A percentile compares a stretch with the other conserved stretches of the same genome.
Conservation (phyloP, 495 filamentous ascomycete genomes). For the Trichoderma gamsii region DNA sequence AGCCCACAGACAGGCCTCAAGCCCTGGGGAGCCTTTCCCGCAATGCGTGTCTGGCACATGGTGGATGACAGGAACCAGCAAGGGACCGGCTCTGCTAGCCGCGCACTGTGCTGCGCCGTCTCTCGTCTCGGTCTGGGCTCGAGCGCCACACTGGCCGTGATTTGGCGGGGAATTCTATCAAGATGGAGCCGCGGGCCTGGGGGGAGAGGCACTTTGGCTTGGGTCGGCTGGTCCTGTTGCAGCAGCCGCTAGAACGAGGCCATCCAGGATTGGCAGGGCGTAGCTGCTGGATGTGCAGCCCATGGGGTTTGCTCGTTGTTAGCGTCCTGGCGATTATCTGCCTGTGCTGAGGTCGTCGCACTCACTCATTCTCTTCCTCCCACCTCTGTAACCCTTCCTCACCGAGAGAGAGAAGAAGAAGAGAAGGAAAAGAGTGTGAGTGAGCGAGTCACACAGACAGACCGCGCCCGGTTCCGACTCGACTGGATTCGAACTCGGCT, state of each 20-base stretch:
- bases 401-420: neutral
- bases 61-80: slow-evolving; percentile 9
- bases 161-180: slow-evolving; percentile 11
- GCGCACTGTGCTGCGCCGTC: slow-evolving; percentile 11
- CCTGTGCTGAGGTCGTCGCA: slow-evolving; percentile 1
- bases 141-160: slow-evolving; percentile 6
- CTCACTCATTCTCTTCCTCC: neutral
- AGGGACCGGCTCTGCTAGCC: neutral
- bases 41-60: neutral
- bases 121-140: slow-evolving; percentile 7
- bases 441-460: neutral
- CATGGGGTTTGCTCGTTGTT: slow-evolving; percentile 3
- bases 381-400: slow-evolving; percentile 10
- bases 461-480: neutral
- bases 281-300: neutral
- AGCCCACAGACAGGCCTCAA: neutral
- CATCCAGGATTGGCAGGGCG: neutral
- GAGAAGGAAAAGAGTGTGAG: neutral
- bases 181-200: slow-evolving; percentile 1
- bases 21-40: neutral
- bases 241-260: neutral
- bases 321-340: slow-evolving; percentile 5
- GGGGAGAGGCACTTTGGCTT: neutral
- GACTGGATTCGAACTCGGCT: slow-evolving; percentile 10
- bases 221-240: neutral